A percentile compares a stretch with the other conserved stretches of the same genome.
These are phyloP conservation scores for Pistacia vera DNA, from an alignment of 345 rosid species.

Conservation along the genomic window DNA sequence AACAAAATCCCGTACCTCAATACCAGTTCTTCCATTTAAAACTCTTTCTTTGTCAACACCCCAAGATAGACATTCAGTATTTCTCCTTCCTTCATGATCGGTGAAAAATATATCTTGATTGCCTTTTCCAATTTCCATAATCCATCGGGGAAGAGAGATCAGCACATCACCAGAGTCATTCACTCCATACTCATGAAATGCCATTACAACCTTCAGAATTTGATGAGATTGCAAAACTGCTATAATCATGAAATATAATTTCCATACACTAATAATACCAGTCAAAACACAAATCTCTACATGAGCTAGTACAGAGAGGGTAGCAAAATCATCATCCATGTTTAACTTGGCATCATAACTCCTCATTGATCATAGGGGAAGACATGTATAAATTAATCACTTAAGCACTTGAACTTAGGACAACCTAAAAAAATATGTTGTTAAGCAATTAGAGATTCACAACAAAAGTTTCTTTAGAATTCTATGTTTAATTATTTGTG, in stretches of 20 bases:
- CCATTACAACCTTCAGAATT: conserved; percentile 83
- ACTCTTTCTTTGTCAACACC: conserved; percentile 91
- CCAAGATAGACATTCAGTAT: conserved; percentile 82
- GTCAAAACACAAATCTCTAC: background rate
- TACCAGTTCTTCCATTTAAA: conserved; percentile 84
- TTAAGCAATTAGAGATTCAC: background rate
- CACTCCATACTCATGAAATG: conserved; percentile 88
- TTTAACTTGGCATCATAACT: background rate
- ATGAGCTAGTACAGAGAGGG: background rate
- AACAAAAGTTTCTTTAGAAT: background rate
- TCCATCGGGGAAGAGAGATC: conserved; percentile 91
- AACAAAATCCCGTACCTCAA: conserved; percentile 57
- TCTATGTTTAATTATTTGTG: background rate
- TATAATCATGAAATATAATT: conserved; percentile 14
- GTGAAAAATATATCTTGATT: conserved; percentile 89
- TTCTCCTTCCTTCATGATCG: conserved; percentile 88
- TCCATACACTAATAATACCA: background rate
- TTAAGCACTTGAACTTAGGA: background rate
- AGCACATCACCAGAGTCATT: conserved; percentile 49
- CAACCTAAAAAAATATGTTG: background rate
- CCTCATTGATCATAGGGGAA: too few species aligned
- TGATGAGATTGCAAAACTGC: conserved; percentile 19
- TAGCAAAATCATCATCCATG: background rate
- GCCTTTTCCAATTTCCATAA: conserved; percentile 85
- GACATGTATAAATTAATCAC: background rate